These are phyloP conservation scores for Leccinum subtestaceum DNA, from an alignment of 768 basidiomycete genomes.

Conservation along the genomic window DNA sequence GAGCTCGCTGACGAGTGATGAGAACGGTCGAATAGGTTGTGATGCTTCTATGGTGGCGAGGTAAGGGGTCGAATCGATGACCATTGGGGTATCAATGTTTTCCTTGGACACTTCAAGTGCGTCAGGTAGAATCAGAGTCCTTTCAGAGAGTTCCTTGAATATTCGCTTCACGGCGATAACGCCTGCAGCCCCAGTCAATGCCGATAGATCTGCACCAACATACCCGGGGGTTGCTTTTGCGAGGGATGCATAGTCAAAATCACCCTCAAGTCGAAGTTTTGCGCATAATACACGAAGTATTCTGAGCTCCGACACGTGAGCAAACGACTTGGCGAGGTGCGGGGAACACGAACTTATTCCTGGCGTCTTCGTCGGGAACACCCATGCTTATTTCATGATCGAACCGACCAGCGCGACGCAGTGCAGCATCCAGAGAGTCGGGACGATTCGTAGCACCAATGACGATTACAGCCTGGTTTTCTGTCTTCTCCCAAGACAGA, in stretches of 20 bases:
- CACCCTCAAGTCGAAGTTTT: slow-evolving; percentile 80
- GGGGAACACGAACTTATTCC: slow-evolving; percentile 68
- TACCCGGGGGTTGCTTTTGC: slow-evolving; percentile 97
- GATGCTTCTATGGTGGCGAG: slow-evolving; percentile 19
- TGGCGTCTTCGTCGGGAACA: slow-evolving; percentile 88
- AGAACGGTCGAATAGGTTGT: slow-evolving; percentile 30
- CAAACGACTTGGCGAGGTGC: neutral
- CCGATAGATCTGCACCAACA: slow-evolving; percentile 91
- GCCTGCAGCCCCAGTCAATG: slow-evolving; percentile 89
- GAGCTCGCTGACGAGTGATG: slow-evolving; percentile 38
- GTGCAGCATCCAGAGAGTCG: slow-evolving; percentile 90
- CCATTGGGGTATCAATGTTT: slow-evolving; percentile 35
- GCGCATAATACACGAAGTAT: slow-evolving; percentile 84
- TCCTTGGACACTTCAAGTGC: slow-evolving; percentile 16
- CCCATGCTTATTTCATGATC: slow-evolving; percentile 98
- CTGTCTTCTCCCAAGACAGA: slow-evolving; percentile 92
- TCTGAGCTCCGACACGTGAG: slow-evolving; percentile 38
- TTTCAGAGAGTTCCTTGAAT: slow-evolving; percentile 75
- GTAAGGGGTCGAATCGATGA: slow-evolving; percentile 31
- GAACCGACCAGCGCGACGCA: slow-evolving; percentile 91
- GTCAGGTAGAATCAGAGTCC: slow-evolving; percentile 55
- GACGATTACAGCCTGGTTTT: slow-evolving; percentile 89
- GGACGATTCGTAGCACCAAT: slow-evolving; percentile 97
- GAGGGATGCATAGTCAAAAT: slow-evolving; percentile 81
- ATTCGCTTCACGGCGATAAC: slow-evolving; percentile 96